Evolutionary conservation across 768 basidiomycete species (phyloP), one percentile per base, ranked within the genome.

Genomic region (Rhodocollybia butyracea): DNA sequence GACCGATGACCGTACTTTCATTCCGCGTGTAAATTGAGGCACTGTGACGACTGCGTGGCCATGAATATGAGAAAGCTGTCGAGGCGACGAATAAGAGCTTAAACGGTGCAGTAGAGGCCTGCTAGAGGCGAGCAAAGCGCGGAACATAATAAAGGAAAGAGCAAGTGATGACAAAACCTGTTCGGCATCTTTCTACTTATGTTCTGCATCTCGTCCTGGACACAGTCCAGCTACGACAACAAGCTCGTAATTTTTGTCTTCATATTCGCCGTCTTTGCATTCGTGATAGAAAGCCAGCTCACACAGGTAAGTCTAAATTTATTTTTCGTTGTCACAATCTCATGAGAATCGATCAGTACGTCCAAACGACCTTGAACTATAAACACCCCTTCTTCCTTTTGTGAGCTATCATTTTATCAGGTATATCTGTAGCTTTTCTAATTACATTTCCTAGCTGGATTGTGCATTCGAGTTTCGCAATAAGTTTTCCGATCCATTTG

Each of bases 1-100:
- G 62, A 98, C 91, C 3, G 92, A 92, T 22, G 91, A 89, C 59
- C 96, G 85, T 57, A 98, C 94, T 77, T 99, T 99, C 91, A 97
- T 95, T 45, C 94, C 93, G 62, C 89, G 74, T n/a, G 78, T 68
- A 21, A 82, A 66, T 6, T 68, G 59, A 10, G 77, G 76, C 39
- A 67, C 57, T 54, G 62, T 60, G 8, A 59, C 24, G 24, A 58
- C 26, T 46, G 64, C 59, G 64, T 64, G 68, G 10, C 67, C 65
- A 56, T 70, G 74, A 43, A 66, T 69, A 34, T 71, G 67, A 1
- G 63, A 60, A 39, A 57, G 62, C 40, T 67, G 70, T 19, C 67
- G 51, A 52, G 72, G 58, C 55, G 73, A 72, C 46, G 73, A 57
- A 56, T 74, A 69, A 60, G 60, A 48, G 34, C 76, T 71, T 53